A percentile compares a stretch with the other conserved stretches of the same genome.
phyloP scores from a whole-genome alignment of 2,329 filamentous ascomycete genomes.

The Achaetomium macrosporum region DNA sequence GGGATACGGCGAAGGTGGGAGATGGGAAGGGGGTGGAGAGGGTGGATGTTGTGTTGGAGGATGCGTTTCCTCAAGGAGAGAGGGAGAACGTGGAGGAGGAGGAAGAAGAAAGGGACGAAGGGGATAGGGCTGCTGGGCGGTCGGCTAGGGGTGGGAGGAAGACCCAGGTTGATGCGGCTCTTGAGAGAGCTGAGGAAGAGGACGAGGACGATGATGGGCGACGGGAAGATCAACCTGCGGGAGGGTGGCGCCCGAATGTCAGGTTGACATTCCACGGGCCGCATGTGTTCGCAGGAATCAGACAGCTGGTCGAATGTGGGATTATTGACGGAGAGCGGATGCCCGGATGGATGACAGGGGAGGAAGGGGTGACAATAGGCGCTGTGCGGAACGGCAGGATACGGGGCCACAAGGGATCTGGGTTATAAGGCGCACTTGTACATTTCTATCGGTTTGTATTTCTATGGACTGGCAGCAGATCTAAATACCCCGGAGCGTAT shows the following conservation, averaged over 20 bases:
- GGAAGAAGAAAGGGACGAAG: conserved; percentile 24
- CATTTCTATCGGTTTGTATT: background rate
- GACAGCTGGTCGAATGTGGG: conserved; percentile 70
- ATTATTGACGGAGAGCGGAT: conserved; percentile 70
- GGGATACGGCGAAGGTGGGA: conserved; percentile 47
- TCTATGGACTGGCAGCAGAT: background rate
- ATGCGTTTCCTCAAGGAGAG: conserved; percentile 42
- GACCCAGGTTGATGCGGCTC: background rate
- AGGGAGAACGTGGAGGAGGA: conserved; percentile 19
- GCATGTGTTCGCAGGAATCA: conserved; percentile 76
- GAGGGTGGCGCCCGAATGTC: conserved; percentile 51
- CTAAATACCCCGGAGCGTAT: background rate
- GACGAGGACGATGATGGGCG: conserved; percentile 24
- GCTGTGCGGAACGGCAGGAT: conserved; percentile 63
- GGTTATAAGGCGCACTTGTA: conserved; percentile 32
- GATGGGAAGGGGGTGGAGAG: conserved; percentile 59
- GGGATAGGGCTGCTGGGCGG: conserved; percentile 3
- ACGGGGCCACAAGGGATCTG: conserved; percentile 50
- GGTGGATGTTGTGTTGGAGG: conserved; percentile 54
- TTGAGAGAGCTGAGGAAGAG: conserved; percentile 25
- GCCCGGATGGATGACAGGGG: conserved; percentile 88
- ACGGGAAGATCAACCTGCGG: background rate
- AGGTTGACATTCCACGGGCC: conserved; percentile 65
- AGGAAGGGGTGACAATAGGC: conserved; percentile 72
- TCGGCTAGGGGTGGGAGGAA: conserved; percentile 1